phyloP scores from a whole-genome alignment of 176 grass and related monocot genomes.

The Chloris gayana region DNA sequence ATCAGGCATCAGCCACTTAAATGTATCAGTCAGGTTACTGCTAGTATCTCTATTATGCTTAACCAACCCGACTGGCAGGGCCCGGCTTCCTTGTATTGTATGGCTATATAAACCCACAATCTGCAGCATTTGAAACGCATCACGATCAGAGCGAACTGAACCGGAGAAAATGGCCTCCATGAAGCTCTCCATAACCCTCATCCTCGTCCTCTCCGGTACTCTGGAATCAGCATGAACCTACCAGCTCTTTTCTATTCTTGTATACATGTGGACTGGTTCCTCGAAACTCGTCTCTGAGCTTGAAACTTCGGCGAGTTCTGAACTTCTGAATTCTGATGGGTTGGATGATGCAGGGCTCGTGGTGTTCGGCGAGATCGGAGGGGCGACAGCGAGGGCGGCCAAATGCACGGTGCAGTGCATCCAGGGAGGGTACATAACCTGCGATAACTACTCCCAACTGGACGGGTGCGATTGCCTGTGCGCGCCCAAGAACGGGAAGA shows the following conservation, averaged over 20 bases:
- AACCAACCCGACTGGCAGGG: too few species aligned
- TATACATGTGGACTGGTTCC: too few species aligned
- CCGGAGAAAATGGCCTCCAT: conserved; percentile 18
- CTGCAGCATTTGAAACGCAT: not conserved
- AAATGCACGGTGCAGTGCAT: conserved; percentile 23
- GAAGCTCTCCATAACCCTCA: conserved; percentile 40
- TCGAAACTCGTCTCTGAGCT: too few species aligned
- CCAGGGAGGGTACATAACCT: conserved; percentile 45
- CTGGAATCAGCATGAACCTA: not conserved
- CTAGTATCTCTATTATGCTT: too few species aligned
- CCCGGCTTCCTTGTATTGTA: too few species aligned
- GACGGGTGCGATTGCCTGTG: conserved; percentile 34
- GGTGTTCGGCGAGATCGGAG: not conserved
- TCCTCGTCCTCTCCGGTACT: conserved; percentile 39
- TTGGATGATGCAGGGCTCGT: conserved; percentile 5
- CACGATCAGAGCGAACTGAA: not conserved
- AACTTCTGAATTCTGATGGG: not conserved
- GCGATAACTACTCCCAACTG: conserved; percentile 47
- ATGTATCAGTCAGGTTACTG: too few species aligned
- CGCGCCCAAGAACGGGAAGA: conserved; percentile 30
- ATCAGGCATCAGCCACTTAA: too few species aligned
- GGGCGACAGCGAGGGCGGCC: not conserved
- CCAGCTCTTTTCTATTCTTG: not conserved
- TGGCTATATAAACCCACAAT: too few species aligned
- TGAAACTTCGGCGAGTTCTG: not conserved